phyloP scores from a whole-genome alignment of 805 yeast genomes.

The Kuraishia molischiana region DNA sequence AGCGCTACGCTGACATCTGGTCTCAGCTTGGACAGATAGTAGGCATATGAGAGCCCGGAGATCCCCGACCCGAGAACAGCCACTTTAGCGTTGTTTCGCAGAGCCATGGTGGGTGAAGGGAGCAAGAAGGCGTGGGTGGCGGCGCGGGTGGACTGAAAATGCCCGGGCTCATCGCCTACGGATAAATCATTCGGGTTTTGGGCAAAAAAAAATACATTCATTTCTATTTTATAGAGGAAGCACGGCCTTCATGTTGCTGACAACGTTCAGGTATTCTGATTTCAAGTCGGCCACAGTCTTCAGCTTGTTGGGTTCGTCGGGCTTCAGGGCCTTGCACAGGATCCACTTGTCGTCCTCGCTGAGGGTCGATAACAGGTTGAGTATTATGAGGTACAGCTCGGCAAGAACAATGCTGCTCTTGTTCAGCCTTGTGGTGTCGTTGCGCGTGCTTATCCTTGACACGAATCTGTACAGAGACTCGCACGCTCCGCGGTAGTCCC shows the following conservation, averaged over 20 bases:
- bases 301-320: neutral
- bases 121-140: neutral
- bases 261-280: neutral
- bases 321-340: neutral
- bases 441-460: constrained; percentile 10
- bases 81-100: constrained; percentile 19
- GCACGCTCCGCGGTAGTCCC: constrained; percentile 39
- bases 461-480: constrained; percentile 34
- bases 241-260: neutral
- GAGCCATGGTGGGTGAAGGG: neutral
- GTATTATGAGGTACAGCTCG: constrained; percentile 27
- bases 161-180: too few relatives aligned
- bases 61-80: constrained; percentile 86
- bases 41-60: constrained; percentile 71
- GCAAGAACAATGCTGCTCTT: constrained; percentile 12
- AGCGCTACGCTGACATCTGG: constrained; percentile 66
- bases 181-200: neutral
- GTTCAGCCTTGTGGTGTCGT: constrained; percentile 1
- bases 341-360: constrained; percentile 29
- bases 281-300: neutral
- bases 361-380: constrained; percentile 27
- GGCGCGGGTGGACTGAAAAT: too few relatives aligned
- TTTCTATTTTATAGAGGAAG: neutral
- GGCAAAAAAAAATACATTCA: neutral
- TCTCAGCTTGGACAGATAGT: constrained; percentile 56